Percentiles rank a stretch among this genome's conserved stretches.
Conservation (phyloP, 345 rosid genomes). For the Aegle marmelos region DNA sequence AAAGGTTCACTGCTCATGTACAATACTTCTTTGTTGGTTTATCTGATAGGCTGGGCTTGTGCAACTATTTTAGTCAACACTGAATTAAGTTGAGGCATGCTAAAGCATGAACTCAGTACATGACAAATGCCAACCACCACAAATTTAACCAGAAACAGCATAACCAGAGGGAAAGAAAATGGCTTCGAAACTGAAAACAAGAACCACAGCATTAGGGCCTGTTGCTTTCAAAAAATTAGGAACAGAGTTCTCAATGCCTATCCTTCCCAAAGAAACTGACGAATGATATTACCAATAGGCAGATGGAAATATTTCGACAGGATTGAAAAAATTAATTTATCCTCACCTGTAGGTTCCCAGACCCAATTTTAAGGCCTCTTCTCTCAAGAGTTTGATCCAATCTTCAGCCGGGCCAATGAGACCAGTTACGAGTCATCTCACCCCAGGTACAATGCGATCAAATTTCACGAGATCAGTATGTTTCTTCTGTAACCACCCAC, state of each 20-base stretch:
- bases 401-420: constrained; percentile 31
- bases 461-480: constrained; percentile 3
- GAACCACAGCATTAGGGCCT: neutral
- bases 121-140: neutral
- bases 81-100: neutral
- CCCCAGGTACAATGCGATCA: constrained; percentile 14
- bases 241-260: neutral
- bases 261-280: neutral
- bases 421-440: constrained; percentile 25
- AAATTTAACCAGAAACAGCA: neutral
- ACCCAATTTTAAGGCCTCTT: constrained; percentile 22
- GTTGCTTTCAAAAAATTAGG: neutral
- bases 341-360: constrained; percentile 38
- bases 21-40: no score
- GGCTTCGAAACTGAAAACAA: neutral
- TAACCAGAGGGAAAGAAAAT: neutral
- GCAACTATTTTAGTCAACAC: neutral
- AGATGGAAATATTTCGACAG: neutral
- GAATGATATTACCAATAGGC: neutral
- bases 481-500: constrained; percentile 22
- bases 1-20: neutral
- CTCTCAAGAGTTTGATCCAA: constrained; percentile 30
- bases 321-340: neutral
- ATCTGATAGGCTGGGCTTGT: neutral
- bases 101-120: neutral